A percentile compares a stretch with the other conserved stretches of the same genome.
Conservation (phyloP, 225 moss, liverwort and hornwort genomes). For the Physcomitrellopsis africana region DNA sequence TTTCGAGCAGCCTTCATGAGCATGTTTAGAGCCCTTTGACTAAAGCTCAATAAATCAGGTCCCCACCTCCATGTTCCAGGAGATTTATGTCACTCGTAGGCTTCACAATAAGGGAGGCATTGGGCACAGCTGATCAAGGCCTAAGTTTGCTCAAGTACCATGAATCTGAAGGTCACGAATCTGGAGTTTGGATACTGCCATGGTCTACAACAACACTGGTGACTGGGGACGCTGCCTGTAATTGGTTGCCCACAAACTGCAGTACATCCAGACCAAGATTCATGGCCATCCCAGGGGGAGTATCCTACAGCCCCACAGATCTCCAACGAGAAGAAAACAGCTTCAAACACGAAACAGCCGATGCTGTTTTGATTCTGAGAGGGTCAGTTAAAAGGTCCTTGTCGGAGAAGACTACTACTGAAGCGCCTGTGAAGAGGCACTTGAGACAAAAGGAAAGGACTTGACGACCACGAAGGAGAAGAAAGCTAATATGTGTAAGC, state of each 20-base stretch:
- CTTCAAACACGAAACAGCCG: background rate
- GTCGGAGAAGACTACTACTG: background rate
- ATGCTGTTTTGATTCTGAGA: background rate
- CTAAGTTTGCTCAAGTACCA: too few relatives aligned
- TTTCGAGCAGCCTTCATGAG: too few relatives aligned
- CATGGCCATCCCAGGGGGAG: constrained; percentile 17
- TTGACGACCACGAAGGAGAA: background rate
- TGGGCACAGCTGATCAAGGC: too few relatives aligned
- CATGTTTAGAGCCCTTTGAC: too few relatives aligned
- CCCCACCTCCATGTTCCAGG: too few relatives aligned
- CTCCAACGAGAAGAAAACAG: background rate
- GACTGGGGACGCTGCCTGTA: constrained; percentile 5
- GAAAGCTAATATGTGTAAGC: background rate
- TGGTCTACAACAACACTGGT: too few relatives aligned
- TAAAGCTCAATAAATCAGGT: too few relatives aligned
- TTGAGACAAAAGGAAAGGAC: background rate
- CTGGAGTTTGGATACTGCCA: too few relatives aligned
- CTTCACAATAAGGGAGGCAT: too few relatives aligned
- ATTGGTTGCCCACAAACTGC: background rate
- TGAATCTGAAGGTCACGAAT: too few relatives aligned
- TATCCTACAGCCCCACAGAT: background rate
- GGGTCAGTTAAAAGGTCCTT: too few relatives aligned
- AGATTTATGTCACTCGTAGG: too few relatives aligned
- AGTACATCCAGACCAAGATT: constrained; percentile 30
- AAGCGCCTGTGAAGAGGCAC: background rate